Base-by-base conservation (phyloP, 768 basidiomycete species). In the Naganishia randhawae region DNA sequence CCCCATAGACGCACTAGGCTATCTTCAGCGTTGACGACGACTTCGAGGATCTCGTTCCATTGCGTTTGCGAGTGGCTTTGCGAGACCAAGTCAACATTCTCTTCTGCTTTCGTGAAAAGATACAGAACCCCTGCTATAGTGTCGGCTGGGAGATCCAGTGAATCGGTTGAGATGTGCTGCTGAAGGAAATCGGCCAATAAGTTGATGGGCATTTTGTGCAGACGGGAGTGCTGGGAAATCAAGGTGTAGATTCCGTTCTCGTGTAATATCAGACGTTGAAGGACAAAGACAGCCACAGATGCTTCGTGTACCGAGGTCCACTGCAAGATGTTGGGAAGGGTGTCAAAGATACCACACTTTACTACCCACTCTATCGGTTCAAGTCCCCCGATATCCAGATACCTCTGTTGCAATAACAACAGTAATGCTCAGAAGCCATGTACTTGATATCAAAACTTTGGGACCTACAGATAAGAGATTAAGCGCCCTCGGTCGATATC, bases 371-470 rank as follows among this genome's bases (percentile, higher is more conserved):
- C 13, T 29, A 70, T 57, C 1, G 69, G 69, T 5, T 8, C 25
- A 22, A 10, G 19, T 17, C 69, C 69, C 3, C 69, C 69, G 22
- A 70, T 54, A 35, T 70, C 69, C 2, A 70, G 55, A 57, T 62
- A 70, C 19, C 64, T 42, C 69, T 70, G 19, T 45, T 22, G 42
- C 5, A 31, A 25, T 35, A 22, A 16, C 13, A 27, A 3, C 1
- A n/a, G 6, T 19, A 16, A 65, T 17, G 8, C 14, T 22, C 19
- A 6, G 27, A 6, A 16, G 55, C 25, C 17, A 10, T 53, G 29
- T 31, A n/a, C n/a, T 33, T 32, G 14, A 33, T n/a, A 25, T 32
- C 33, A 11, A 2, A 50, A 48, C 13, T 16, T 22, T 22, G 22
- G 1, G 6, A 70, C 69, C 42, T 29, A 70, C 69, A 13, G 45